Conservation (phyloP, 441 rosid species). For the Metrosideros polymorpha region DNA sequence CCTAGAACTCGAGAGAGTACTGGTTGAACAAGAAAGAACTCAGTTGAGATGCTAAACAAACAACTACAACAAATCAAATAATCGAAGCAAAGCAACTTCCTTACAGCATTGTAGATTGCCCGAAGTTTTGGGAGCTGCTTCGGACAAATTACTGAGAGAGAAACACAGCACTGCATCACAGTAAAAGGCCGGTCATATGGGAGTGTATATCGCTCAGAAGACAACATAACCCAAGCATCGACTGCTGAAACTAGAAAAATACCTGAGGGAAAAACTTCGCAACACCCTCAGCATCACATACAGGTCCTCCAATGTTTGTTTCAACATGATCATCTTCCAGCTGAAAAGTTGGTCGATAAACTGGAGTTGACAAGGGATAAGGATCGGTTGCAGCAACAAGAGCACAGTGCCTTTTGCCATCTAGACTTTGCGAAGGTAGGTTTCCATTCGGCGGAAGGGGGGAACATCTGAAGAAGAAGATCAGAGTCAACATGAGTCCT, state of each 20-base stretch:
- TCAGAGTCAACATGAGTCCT: background rate
- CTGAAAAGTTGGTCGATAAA: slow-evolving; percentile 67
- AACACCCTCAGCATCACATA: slow-evolving; percentile 90
- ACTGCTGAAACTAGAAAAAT: slow-evolving; percentile 3
- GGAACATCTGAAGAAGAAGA: slow-evolving; percentile 63
- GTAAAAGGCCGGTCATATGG: slow-evolving; percentile 14
- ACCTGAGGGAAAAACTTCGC: slow-evolving; percentile 78
- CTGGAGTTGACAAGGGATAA: slow-evolving; percentile 88
- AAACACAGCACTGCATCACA: slow-evolving; percentile 64
- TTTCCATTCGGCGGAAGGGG: slow-evolving; percentile 40
- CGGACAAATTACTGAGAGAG: slow-evolving; percentile 87
- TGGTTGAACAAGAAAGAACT: background rate
- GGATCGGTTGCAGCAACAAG: slow-evolving; percentile 94
- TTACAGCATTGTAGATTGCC: slow-evolving; percentile 79
- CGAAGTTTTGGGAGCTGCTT: slow-evolving; percentile 85
- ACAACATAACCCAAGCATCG: background rate
- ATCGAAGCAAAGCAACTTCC: slow-evolving; percentile 13
- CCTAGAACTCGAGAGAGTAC: background rate
- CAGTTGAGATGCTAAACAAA: background rate
- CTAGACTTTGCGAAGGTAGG: slow-evolving; percentile 58
- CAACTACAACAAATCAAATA: background rate
- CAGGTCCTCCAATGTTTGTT: slow-evolving; percentile 52
- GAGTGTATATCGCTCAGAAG: background rate
- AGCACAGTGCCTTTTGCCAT: slow-evolving; percentile 80
- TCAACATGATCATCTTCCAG: slow-evolving; percentile 58